Base-by-base conservation (phyloP, 768 basidiomycete species). In the Clavaria fumosa region DNA sequence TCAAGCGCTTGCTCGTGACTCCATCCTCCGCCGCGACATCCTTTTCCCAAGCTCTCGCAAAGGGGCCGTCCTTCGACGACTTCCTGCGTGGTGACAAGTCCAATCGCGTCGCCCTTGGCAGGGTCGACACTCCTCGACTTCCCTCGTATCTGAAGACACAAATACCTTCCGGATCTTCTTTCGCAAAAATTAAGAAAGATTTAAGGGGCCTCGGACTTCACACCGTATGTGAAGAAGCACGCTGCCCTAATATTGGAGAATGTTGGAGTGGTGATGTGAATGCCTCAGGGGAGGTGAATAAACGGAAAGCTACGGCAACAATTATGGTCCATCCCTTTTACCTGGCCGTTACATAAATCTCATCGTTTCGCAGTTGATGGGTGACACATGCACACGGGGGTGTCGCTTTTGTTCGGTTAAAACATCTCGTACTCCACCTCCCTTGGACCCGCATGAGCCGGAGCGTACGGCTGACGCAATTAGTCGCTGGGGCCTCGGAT, bases 181-280 rank as follows among this genome's bases (percentile, higher is more conserved):
- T 80, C 56, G 78, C 72, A 45, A 85, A 75, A 51, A 96, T 99
- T 45, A 96, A 93, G 70, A 84, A 80, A 47, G 95, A 99, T 57
- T 67, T 99, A 10, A 67, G 95, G 37, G 93, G 91, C 2, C 69
- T 99, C 2, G 73, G 73, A 5, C 63, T 99, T 34, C 89, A 95
- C 51, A 99, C 95, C 0, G 95, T 99, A 2, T 99, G 95, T 51
- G 95, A 99, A 58, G 95, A 99, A 55, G 95, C 95, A 23, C 71
- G 91, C 44, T 99, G 95, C 64, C 95, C 95, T 0, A 99, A 99
- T 51, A 96, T 99, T 39, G 95, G 93, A n/a, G 93, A 97, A 51
- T 99, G 95, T 51, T 99, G 95, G 95, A 89, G 95, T 28, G 90
- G 90, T 6, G 78, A 76, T 49, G 64, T 70, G 22, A 71, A 66